Evolutionary conservation across 495 filamentous ascomycete genomes (phyloP).

Genomic region (Astrothelium subdiscretum): DNA sequence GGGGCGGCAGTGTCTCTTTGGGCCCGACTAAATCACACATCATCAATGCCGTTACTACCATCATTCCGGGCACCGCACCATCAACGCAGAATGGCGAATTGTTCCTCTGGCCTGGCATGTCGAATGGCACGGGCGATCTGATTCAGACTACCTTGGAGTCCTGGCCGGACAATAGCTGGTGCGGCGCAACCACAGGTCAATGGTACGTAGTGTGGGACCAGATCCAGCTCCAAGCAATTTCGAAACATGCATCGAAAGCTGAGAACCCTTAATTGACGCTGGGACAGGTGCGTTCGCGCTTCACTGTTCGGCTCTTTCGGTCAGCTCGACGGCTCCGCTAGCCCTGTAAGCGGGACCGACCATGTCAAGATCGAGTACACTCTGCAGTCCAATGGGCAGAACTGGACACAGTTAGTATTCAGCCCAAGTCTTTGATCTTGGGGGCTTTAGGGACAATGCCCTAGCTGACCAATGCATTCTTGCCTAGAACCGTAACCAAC

Average conservation of each 20-base stretch:
- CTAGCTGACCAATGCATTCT: background rate
- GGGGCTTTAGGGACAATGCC: background rate
- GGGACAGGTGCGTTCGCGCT: slow-evolving; percentile 26
- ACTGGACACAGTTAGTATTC: slow-evolving; percentile 27
- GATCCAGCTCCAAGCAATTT: background rate
- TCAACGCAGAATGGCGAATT: slow-evolving; percentile 29
- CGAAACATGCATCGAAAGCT: background rate
- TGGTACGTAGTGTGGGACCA: slow-evolving; percentile 13
- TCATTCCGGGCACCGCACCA: slow-evolving; percentile 30
- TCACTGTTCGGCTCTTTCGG: slow-evolving; percentile 32
- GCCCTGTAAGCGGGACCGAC: slow-evolving; percentile 23
- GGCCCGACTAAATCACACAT: slow-evolving; percentile 32
- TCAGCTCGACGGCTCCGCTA: slow-evolving; percentile 25
- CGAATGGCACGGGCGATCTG: slow-evolving; percentile 35
- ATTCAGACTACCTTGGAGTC: slow-evolving; percentile 28
- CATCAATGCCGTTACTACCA: slow-evolving; percentile 32
- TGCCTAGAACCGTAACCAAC: slow-evolving; percentile 26
- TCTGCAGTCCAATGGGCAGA: slow-evolving; percentile 24
- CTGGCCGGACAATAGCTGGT: slow-evolving; percentile 29
- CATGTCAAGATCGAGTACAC: slow-evolving; percentile 30
- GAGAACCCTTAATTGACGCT: background rate
- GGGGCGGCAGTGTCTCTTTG: slow-evolving; percentile 32
- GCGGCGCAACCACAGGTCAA: slow-evolving; percentile 25
- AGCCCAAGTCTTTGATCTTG: background rate
- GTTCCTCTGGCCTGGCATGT: slow-evolving; percentile 37